Conservation (phyloP, 1,284 basidiomycete genomes). For the Dichomitus squalens region DNA sequence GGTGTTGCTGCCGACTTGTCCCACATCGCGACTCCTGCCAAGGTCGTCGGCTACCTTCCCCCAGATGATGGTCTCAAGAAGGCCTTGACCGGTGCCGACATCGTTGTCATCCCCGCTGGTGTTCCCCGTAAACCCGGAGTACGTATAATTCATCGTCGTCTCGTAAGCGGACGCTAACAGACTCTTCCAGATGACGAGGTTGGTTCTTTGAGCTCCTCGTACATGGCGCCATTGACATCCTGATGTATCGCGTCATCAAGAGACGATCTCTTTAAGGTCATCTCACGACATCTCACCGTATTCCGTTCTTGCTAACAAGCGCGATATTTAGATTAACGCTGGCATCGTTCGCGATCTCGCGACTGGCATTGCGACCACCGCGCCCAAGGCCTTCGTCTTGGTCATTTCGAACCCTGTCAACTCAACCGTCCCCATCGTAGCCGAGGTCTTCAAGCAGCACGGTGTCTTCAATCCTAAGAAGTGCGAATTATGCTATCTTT, state of each 20-base stretch:
- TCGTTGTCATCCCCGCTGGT: slow-evolving; percentile 97
- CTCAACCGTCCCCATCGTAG: slow-evolving; percentile 97
- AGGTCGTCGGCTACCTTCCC: slow-evolving; percentile 76
- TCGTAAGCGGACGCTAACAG: slow-evolving; percentile 4
- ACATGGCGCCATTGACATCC: neutral
- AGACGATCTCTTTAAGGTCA: slow-evolving; percentile 94
- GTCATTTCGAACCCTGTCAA: slow-evolving; percentile 98
- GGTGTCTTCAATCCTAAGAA: slow-evolving; percentile 91
- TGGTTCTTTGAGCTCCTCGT: slow-evolving; percentile 26
- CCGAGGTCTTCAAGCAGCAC: slow-evolving; percentile 92
- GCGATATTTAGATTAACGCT: slow-evolving; percentile 83
- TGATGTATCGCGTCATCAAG: slow-evolving; percentile 42
- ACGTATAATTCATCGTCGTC: slow-evolving; percentile 34
- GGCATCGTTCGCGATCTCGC: slow-evolving; percentile 96
- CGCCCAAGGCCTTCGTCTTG: slow-evolving; percentile 92
- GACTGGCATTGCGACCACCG: slow-evolving; percentile 80
- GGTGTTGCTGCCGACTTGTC: slow-evolving; percentile 95
- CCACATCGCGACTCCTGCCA: slow-evolving; percentile 82
- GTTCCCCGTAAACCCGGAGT: slow-evolving; percentile 95
- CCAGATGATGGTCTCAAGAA: slow-evolving; percentile 83
- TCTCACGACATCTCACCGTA: neutral
- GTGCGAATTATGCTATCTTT: slow-evolving; percentile 41
- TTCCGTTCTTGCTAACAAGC: slow-evolving; percentile 1
- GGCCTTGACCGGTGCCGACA: slow-evolving; percentile 81
- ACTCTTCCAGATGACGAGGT: slow-evolving; percentile 72